Evolutionary conservation across 768 basidiomycete species (phyloP), one percentile per base, ranked within the genome.

Genomic region (Psilocybe cyanescens): DNA sequence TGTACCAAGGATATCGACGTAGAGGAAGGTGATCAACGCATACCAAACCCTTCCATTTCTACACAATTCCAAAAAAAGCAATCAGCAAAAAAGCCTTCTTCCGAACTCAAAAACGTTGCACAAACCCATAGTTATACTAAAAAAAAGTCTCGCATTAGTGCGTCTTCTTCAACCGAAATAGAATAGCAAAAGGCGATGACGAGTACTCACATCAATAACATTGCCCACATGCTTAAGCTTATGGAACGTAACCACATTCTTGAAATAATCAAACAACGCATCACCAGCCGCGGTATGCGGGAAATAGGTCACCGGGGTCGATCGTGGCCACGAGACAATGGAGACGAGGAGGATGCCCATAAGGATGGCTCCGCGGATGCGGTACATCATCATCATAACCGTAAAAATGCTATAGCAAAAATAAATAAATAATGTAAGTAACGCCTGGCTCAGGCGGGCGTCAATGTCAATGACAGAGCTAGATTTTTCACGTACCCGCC

Each of bases 261-360:
- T 92, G 84, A 95, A 95, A 73, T 87, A 94, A 64, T 88, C 84
- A 71, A 94, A 95, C 47, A 89, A 78, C 31, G 80, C 82, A 68
- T 95, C 84, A 7, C 94, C 94, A 3, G 81, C 68, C 0, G 66
- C 65, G 5, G 85, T 91, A 67, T 94, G 79, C 2, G 94, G 93
- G 79, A 95, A 95, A 68, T 83, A 88, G 11, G 93, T 94, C 68
- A 95, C 88, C 7, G 85, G 35, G 0, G 93, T 93, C 0, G 85
- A 81, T n/a, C 94, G 86, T 0, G 92, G 92, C 94, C 94, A 95
- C 0, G 91, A 94, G 67, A 94, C 86, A 74, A 94, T 82, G 24
- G 92, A 86, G n/a, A 89, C 90, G 61, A 94, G 75, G 78, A 94
- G 81, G 68, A 95, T 94, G 49, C 93, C 93, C 60, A 89, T 87